Base-by-base conservation (phyloP, 129 eudicot species). In the Erigeron canadensis region DNA sequence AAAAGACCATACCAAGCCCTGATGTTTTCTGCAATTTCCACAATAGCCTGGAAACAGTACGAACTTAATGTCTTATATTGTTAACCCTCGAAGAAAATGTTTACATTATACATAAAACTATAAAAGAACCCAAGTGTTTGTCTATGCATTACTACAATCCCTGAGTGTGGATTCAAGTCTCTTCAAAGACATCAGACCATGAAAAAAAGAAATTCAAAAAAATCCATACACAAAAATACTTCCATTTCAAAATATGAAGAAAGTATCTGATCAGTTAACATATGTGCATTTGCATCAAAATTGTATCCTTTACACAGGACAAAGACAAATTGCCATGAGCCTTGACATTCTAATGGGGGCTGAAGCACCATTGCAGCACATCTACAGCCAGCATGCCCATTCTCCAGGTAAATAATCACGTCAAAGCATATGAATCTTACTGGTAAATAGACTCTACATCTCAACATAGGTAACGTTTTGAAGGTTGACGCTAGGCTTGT, bases 221-320 rank as follows among this genome's bases (percentile, higher is more conserved):
- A 5, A 15, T 15, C 42, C 18, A 63, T 48, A 6, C 53, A 50
- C 39, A 55, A 5, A 51, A 65, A 50, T 42, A 39, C 23, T 23
- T 19, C 12, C 69, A 18, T 18, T 37, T 17, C 64, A 72, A 44
- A 72, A 44, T 42, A 57, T 9, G 5, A 17, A 44, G 18, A 23
- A 28, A 59, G 16, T 28, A 72, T 28, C 56, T 72, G 47, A 44
- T 61, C 18, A 60, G 48, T 28, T 72, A 61, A 60, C 69, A 38
- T 5, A n/a, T n/a, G n/a, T n/a, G 37, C 5, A 45, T 7, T 34
- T 38, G 12, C 64, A 70, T 51, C 40, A 55, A 10, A 42, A 51
- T 11, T 37, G 7, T 40, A 48, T 39, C 37, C 16, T 17, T 38
- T 38, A 38, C 9, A 37, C 17, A 0, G 8, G 37, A 6, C 55